phyloP scores from a whole-genome alignment of 2,329 filamentous ascomycete species.

The Claviceps pazoutovae region DNA sequence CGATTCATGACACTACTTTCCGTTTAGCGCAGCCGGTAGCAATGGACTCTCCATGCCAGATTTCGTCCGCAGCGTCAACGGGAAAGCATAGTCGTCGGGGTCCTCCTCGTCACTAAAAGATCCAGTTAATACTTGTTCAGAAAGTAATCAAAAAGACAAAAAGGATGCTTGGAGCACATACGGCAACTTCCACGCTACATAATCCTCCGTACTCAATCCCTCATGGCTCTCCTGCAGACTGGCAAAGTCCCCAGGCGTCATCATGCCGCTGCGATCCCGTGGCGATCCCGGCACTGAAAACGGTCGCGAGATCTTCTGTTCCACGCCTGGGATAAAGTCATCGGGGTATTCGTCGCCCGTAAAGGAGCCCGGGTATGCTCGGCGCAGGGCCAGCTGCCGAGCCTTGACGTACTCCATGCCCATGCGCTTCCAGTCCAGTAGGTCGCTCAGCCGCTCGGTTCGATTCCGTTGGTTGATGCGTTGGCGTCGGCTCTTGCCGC shows the following conservation, averaged over 20 bases:
- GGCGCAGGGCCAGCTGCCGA: conserved; percentile 74
- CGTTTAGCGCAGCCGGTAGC: conserved; percentile 10
- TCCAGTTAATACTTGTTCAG: neutral
- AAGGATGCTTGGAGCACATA: conserved; percentile 40
- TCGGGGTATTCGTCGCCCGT: conserved; percentile 67
- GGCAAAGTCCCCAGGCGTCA: conserved; percentile 97
- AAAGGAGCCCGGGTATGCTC: conserved; percentile 85
- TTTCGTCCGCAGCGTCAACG: conserved; percentile 41
- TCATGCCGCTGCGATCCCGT: conserved; percentile 83
- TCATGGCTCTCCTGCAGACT: conserved; percentile 90
- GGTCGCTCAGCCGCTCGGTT: conserved; percentile 84
- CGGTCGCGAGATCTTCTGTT: conserved; percentile 89
- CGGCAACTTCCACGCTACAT: conserved; percentile 96
- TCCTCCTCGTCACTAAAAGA: conserved; percentile 74
- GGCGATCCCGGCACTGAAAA: conserved; percentile 91
- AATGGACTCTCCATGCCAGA: conserved; percentile 18
- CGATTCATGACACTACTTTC: conserved; percentile 6
- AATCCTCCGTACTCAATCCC: conserved; percentile 88
- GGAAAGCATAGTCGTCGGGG: conserved; percentile 54
- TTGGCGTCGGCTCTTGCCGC: conserved; percentile 82
- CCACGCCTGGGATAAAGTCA: conserved; percentile 81
- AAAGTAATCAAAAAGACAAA: neutral
- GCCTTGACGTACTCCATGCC: conserved; percentile 99
- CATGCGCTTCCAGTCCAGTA: conserved; percentile 99
- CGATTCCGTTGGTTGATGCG: conserved; percentile 98